phyloP scores from a whole-genome alignment of 306 rosid species.

The Vigna nakashimae region DNA sequence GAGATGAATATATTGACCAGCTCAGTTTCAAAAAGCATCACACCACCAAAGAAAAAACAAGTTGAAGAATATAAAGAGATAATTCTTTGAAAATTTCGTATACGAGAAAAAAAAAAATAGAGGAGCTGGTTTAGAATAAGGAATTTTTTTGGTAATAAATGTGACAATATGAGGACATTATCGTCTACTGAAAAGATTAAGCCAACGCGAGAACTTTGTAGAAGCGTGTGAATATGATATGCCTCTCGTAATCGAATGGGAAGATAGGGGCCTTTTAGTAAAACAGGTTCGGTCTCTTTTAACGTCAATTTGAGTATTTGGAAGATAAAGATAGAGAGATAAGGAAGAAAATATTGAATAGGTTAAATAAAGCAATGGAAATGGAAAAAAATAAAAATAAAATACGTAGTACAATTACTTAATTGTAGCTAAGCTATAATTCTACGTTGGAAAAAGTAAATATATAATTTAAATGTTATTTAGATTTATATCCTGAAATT shows the following conservation, averaged over 20 bases:
- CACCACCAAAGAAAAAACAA: constrained; percentile 15
- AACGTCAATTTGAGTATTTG: not conserved
- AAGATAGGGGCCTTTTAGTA: constrained; percentile 36
- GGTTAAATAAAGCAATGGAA: not conserved
- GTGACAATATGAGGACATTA: constrained; percentile 50
- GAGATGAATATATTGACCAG: constrained; percentile 44
- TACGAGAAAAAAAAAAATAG: not conserved
- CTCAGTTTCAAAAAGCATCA: constrained; percentile 19
- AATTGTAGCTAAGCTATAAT: not conserved
- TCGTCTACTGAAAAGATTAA: constrained; percentile 35
- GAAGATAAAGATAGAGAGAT: not conserved
- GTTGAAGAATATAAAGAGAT: constrained; percentile 27
- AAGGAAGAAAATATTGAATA: not conserved
- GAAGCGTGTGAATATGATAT: constrained; percentile 41
- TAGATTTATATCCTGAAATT: no score
- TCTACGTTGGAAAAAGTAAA: no score
- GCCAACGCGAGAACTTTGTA: not conserved
- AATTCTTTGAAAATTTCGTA: not conserved
- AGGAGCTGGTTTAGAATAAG: constrained; percentile 11
- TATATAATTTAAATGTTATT: no score
- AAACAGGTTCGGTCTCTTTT: not conserved
- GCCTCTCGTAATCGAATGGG: constrained; percentile 37
- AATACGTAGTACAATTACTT: not conserved
- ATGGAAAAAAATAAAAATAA: not conserved
- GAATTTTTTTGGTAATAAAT: constrained; percentile 42